Evolutionary conservation across 352 stramenopile genomes (phyloP).

Genomic region (Hyphochytrium catenoides): DNA sequence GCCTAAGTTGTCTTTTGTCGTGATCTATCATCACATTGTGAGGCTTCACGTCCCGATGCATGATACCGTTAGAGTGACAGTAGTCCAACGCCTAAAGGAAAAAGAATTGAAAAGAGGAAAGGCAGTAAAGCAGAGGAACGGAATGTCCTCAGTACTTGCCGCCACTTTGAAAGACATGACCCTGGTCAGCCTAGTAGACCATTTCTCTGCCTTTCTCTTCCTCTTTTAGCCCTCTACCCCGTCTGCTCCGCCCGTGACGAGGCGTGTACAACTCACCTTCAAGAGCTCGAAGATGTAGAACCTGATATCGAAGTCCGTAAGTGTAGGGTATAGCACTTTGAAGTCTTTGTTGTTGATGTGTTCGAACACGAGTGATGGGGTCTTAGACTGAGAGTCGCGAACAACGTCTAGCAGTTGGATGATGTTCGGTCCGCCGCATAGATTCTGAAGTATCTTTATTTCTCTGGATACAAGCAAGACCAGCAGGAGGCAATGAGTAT

Average conservation of each 20-base stretch:
- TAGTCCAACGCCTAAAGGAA: conserved; percentile 89
- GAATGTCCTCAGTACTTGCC: conserved; percentile 4
- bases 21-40: conserved; percentile 99
- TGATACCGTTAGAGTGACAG: conserved; percentile 98
- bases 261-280: no score
- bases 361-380: conserved; percentile 91
- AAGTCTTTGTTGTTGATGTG: conserved; percentile 99
- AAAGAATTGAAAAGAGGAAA: conserved; percentile 5
- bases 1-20: conserved; percentile 83
- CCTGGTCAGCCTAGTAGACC: no score
- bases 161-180: no score
- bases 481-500: no score
- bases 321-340: conserved; percentile 96
- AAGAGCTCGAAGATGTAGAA: conserved; percentile 97
- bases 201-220: no score
- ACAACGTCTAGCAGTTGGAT: conserved; percentile 97
- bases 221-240: no score
- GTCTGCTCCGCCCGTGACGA: no score
- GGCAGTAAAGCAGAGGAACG: background rate
- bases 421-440: conserved; percentile 94
- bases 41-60: conserved; percentile 99
- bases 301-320: conserved; percentile 93
- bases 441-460: conserved; percentile 99
- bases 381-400: conserved; percentile 93
- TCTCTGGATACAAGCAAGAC: conserved; percentile 24